Conservation (phyloP, 208 protist species). For the Porcisia deanei region DNA sequence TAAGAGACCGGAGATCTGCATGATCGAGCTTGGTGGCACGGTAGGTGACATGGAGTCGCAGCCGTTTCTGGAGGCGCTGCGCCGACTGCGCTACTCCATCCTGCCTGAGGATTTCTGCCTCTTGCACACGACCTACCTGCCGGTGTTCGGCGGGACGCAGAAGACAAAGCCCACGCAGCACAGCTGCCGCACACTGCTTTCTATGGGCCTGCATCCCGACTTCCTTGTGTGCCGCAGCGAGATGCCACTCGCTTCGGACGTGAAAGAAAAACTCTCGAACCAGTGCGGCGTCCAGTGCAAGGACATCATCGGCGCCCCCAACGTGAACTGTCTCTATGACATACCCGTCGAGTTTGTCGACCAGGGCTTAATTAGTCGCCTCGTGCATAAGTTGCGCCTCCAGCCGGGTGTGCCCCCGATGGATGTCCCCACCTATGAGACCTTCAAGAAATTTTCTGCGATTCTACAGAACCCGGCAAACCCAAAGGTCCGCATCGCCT, state of each 20-base stretch:
- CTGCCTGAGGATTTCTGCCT: constrained; percentile 86
- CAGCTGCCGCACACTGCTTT: constrained; percentile 94
- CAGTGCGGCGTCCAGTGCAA: constrained; percentile 96
- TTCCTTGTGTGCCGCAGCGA: constrained; percentile 97
- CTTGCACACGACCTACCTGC: constrained; percentile 90
- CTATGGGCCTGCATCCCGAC: constrained; percentile 97
- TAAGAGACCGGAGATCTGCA: constrained; percentile 93
- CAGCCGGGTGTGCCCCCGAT: constrained; percentile 31
- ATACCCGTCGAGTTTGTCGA: constrained; percentile 94
- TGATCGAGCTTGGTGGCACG: constrained; percentile 98
- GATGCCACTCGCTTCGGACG: constrained; percentile 72
- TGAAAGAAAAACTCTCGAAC: constrained; percentile 94
- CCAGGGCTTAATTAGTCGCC: constrained; percentile 81
- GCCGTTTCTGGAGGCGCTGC: constrained; percentile 98
- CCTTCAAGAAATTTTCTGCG: constrained; percentile 66
- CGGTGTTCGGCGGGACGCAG: constrained; percentile 95
- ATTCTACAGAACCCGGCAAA: constrained; percentile 80
- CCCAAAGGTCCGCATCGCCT: constrained; percentile 92
- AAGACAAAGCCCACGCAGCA: constrained; percentile 99
- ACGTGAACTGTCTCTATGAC: constrained; percentile 96
- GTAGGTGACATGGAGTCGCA: constrained; percentile 99
- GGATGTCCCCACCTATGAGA: constrained; percentile 78
- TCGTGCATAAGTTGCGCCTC: constrained; percentile 84
- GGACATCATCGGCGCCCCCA: constrained; percentile 96
- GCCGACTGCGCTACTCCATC: constrained; percentile 85